Conservation (phyloP, 257 asterid genomes). For the Rubia yunnanensis region DNA sequence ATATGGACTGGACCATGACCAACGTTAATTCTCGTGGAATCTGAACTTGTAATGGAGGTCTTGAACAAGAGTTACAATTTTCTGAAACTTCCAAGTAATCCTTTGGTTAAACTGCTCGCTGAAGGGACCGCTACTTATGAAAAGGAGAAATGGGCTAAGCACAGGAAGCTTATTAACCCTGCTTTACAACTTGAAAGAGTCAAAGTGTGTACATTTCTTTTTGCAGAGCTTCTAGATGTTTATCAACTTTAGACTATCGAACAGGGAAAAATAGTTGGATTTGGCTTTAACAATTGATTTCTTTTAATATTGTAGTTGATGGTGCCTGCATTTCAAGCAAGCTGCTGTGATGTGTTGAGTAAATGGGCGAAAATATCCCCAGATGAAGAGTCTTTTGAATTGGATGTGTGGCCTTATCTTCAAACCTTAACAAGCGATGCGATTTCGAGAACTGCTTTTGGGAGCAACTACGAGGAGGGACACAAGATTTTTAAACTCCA, state of each 20-base stretch:
- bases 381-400: not conserved
- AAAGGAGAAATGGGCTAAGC: constrained; percentile 23
- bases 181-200: constrained; percentile 17
- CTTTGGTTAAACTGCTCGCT: constrained; percentile 2
- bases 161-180: constrained; percentile 23
- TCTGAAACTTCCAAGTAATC: constrained; percentile 13
- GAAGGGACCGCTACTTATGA: constrained; percentile 14
- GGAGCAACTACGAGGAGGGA: not conserved
- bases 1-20: constrained; percentile 25
- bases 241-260: not conserved
- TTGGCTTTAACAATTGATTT: too few species aligned
- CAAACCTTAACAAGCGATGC: not conserved
- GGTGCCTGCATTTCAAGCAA: not conserved
- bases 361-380: not conserved
- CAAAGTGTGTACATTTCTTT: not conserved
- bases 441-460: not conserved
- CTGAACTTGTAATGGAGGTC: constrained; percentile 19
- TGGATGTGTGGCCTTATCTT: not conserved
- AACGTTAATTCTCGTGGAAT: constrained; percentile 16
- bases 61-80: constrained; percentile 10
- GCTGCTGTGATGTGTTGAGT: not conserved
- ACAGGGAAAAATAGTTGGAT: too few species aligned
- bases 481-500: not conserved
- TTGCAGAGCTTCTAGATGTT: too few species aligned
- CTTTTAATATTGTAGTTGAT: not conserved